Base-by-base conservation (phyloP, 257 asterid species). In the Cinchona pubescens region DNA sequence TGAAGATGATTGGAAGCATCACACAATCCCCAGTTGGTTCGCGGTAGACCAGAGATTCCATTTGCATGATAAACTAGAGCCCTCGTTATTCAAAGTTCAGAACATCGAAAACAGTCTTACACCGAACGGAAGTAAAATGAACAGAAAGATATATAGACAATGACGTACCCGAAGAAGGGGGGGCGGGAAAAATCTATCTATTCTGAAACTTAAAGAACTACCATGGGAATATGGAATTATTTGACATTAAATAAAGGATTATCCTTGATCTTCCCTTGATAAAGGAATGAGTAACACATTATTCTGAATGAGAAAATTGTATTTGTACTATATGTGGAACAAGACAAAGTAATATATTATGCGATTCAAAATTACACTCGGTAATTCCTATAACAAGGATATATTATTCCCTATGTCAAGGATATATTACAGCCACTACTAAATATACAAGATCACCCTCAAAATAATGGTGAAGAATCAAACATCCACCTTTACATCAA, bases 401-500 rank as follows among this genome's bases (percentile, higher is more conserved):
- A 37, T 34, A 66, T 55, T 72, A 78, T n/a, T n/a, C n/a, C n/a
- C 42, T 38, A 38, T 4, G 7, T 37, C 2, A 37, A 2, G 5
- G 5, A 37, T 37, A n/a, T 64, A 81, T 75, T 78, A 81, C 74
- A 78, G 67, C 35, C 16, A 72, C 64, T 30, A 67, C 32, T 35
- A 71, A 43, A 78, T 80, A 72, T 80, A 77, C 83, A 83, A 29
- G 48, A 66, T 10, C 53, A 60, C 11, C 69, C 74, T 25, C 45
- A 27, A 18, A 40, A 55, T 69, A 70, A 61, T 48, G 21, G 32
- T 27, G 49, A 72, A 73, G 18, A 77, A 59, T 63, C 30, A 69
- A 72, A 42, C 58, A 10, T 66, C 66, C 78, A 53, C 78, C 78
- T 74, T 74, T 81, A 81, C 87, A 84, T 62, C 68, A 68, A 81